Evolutionary conservation across 2,329 filamentous ascomycete species (phyloP).

Genomic region (Ophiostoma triangulosporum): DNA sequence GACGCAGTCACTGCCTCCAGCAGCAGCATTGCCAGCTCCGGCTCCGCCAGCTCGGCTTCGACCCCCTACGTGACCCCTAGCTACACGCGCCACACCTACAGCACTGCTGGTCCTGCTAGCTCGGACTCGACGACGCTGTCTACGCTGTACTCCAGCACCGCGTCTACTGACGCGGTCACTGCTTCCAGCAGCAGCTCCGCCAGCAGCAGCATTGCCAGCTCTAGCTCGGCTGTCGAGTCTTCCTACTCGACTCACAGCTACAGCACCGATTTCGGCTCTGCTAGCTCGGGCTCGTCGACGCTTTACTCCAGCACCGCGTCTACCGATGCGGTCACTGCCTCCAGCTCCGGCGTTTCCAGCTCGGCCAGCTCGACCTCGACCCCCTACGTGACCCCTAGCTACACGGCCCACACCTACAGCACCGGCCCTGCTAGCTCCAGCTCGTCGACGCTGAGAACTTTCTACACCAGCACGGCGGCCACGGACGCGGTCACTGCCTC

Average conservation of each 20-base stretch:
- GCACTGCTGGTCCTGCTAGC: background rate
- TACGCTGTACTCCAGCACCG: background rate
- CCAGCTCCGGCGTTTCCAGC: background rate
- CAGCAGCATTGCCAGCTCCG: background rate
- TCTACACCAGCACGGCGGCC: background rate
- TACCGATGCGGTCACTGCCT: background rate
- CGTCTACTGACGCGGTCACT: background rate
- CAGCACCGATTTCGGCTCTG: background rate
- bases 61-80: too few species aligned
- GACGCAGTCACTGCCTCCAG: too few species aligned
- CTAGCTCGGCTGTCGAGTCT: background rate
- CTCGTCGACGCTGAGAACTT: too few species aligned
- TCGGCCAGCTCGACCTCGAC: too few species aligned
- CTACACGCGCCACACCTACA: background rate
- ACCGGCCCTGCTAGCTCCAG: too few species aligned
- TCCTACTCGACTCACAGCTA: background rate
- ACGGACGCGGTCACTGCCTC: constrained; percentile 6
- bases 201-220: background rate
- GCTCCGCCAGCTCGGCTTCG: too few species aligned
- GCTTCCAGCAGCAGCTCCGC: background rate
- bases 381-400: too few species aligned
- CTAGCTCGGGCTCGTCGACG: background rate
- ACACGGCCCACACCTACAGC: background rate
- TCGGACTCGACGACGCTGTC: background rate
- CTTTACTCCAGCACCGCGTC: too few species aligned